Evolutionary conservation across 1,284 basidiomycete genomes (phyloP), one percentile per base, ranked within the genome.

Genomic region (Trichosporon sp.): DNA sequence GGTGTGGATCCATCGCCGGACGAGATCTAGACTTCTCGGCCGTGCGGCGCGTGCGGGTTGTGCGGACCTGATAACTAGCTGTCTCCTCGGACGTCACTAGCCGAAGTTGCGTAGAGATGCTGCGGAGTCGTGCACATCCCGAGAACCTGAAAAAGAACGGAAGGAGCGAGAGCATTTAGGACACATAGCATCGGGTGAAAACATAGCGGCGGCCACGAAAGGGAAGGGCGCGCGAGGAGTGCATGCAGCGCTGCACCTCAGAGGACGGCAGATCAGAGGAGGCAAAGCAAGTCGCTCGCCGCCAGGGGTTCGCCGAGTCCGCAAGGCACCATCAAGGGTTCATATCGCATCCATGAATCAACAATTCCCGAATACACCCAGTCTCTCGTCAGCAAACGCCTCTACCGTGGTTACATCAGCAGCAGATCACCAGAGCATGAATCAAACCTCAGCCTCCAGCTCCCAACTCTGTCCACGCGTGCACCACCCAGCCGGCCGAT

Each of bases 251-350:
- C 46, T 12, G 46, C 4, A 16, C 16, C 43, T 2, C 5, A 46
- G 14, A 46, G 46, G n/a, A 3, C 46, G 2, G 7, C 14, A 54
- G 48, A 54, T 8, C 19, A 19, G 26, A 14, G 14, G 26, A 8
- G 2, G 14, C n/a, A 1, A 21, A 40, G 10, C 10, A 6, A 5
- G 38, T 40, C 38, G 38, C 48, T 21, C 2, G n/a, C 48, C 48
- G 48, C 48, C 48, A 8, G 16, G 48, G 48, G 3, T 10, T 10
- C 8, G n/a, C 7, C 7, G 35, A 26, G 48, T 54, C 48, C 48
- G 48, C 48, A 21, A 54, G 48, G 48, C 48, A 54, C 48, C 4
- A 54, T 54, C 48, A 54, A 54, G 48, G 48, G 48, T 54, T 14
- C 6, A 54, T 54, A n/a, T 43, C 43, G 16, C 43, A 46, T n/a